A percentile compares a stretch with the other conserved stretches of the same genome.
Conservation (phyloP, 208 protist species). For the Leishmania arabica region DNA sequence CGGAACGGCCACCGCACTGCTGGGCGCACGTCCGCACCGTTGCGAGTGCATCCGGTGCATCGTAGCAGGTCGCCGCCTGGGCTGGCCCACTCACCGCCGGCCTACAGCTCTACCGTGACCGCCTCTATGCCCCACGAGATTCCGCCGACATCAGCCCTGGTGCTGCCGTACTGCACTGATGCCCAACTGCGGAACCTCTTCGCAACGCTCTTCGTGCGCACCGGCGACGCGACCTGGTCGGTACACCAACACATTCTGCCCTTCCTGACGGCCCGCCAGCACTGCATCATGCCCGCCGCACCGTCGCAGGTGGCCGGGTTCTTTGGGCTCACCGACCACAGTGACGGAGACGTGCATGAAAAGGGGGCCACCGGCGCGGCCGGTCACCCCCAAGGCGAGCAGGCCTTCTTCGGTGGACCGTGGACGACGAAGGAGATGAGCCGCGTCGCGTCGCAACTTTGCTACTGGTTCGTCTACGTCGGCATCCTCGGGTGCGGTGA, state of each 20-base stretch:
- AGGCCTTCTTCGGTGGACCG: not conserved
- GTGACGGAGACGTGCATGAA: not conserved
- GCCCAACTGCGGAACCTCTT: slow-evolving; percentile 8
- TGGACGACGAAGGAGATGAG: not conserved
- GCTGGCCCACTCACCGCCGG: not conserved
- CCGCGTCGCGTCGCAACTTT: slow-evolving; percentile 21
- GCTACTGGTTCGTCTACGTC: slow-evolving; percentile 21
- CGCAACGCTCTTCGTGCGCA: not conserved
- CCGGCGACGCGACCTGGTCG: slow-evolving; percentile 1
- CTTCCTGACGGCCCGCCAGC: slow-evolving; percentile 14
- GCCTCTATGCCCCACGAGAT: not conserved
- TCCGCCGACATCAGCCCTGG: not conserved
- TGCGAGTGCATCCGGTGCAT: not conserved
- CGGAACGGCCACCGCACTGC: not conserved
- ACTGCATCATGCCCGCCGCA: slow-evolving; percentile 5
- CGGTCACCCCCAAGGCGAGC: not conserved
- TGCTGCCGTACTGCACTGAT: slow-evolving; percentile 12
- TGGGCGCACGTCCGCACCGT: not conserved
- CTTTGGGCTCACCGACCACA: not conserved
- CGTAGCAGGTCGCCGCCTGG: not conserved
- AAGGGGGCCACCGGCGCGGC: not conserved
- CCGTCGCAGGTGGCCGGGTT: slow-evolving; percentile 4
- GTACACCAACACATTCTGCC: slow-evolving; percentile 19
- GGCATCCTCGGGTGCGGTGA: slow-evolving; percentile 8
- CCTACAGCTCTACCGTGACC: not conserved